Evolutionary conservation across 2,329 filamentous ascomycete species (phyloP), one percentile per base, ranked within the genome.

Genomic region (Pseudonectria buxi): DNA sequence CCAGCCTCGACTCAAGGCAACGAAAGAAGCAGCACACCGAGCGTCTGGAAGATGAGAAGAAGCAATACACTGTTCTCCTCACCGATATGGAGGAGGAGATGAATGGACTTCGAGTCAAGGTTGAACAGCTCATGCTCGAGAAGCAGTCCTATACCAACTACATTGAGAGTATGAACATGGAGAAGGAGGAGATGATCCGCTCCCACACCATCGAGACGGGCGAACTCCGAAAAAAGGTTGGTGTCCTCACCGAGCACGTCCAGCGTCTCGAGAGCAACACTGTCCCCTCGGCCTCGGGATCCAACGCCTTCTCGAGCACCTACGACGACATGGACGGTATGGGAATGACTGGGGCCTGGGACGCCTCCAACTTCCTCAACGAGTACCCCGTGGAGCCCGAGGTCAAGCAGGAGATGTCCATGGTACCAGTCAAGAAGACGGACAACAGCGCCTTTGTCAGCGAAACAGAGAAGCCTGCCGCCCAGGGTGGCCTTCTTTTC

Each of bases 11-110:
- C 67, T 96, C 92, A 29, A 81, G 92, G 49, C 90, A 96, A 64
- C 82, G 92, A 53, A 98, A 96, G 75, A 96, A 96, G 77, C 84
- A 87, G 66, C 90, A 96, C 67, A 96, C 92, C 24, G 92, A 96
- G 67, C 82, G 92, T 52, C 78, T 96, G 30, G 92, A 96, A 63
- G 84, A 92, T 61, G 90, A 96, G 69, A 95, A 96, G 74, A 95
- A 95, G 71, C 78, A 85, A 40, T 94, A 79, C 68, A 85, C 82
- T 37, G 75, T 77, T 50, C 68, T 85, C 57, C 85, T 95, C 57
- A 76, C 68, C 48, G 75, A 82, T 36, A 72, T 95, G 55, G 86
- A 95, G 57, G 83, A 92, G 39, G 81, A 86, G 49, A 68, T 94
- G 46, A 68, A 69, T 35, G 72, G 77, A 39, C 71, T 89, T 52